These are phyloP conservation scores for Musa troglodytarum DNA, from an alignment of 176 grass and related monocot species.

Conservation along the genomic window DNA sequence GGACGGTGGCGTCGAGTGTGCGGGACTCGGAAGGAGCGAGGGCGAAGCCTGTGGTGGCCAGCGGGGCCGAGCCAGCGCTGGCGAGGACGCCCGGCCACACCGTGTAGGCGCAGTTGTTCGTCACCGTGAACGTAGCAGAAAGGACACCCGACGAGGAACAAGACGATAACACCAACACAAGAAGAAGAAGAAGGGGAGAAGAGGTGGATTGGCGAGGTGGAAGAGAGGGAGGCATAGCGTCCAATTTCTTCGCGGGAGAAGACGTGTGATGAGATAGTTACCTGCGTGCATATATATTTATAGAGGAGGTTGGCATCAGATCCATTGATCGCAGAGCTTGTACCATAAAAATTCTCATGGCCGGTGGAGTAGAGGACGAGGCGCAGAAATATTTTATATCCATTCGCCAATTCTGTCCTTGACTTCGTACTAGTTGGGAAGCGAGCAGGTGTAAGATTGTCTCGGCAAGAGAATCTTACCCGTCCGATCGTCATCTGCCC, in stretches of 20 bases:
- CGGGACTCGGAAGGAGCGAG: not conserved
- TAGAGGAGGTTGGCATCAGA: too few relatives aligned
- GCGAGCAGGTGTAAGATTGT: not conserved
- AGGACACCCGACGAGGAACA: not conserved
- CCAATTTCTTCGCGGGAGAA: not conserved
- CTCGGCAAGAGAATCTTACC: not conserved
- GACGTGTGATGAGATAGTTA: too few relatives aligned
- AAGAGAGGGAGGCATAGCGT: not conserved
- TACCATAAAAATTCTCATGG: too few relatives aligned
- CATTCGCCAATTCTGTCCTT: too few relatives aligned
- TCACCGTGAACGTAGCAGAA: conserved; percentile 1
- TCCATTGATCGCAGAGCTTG: too few relatives aligned
- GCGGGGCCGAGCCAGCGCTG: not conserved
- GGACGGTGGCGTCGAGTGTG: not conserved
- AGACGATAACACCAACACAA: not conserved
- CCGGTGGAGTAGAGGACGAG: too few relatives aligned
- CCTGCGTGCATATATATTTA: too few relatives aligned
- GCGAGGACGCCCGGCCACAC: conserved; percentile 2
- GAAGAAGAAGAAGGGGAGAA: not conserved
- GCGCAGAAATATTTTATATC: not conserved
- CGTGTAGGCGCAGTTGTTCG: conserved; percentile 7
- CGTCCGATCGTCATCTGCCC: not conserved
- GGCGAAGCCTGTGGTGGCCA: not conserved
- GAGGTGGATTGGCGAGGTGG: not conserved
- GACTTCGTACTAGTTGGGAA: not conserved